Base-by-base conservation (phyloP, 148 eudicot genomes). In the Dianthus caryophyllus region DNA sequence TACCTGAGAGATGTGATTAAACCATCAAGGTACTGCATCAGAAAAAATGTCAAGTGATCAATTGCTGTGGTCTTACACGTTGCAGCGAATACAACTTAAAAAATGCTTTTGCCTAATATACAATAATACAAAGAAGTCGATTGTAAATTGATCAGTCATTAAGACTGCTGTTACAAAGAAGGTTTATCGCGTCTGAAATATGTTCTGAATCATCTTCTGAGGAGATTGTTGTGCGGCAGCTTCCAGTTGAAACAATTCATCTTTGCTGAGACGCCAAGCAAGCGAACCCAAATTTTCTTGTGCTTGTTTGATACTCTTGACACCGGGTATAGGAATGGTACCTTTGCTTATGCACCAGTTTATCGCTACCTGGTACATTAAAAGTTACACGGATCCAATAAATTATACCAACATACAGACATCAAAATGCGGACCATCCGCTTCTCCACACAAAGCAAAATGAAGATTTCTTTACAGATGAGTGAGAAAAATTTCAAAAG, bases 301-400 rank as follows among this genome's bases (percentile, higher is more conserved):
- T 9, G 85, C 89, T 75, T 94, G 98, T 80, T 82, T 81, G 5
- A 90, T 72, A 0, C 87, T 68, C 80, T 90, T 94, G 26, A 94
- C 91, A 64, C 97, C 98, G 2, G 98, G 98, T 60, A 94, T 94
- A 2, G 98, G 98, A 76, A 94, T 74, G 1, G 96, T 80, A 13
- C 92, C 92, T 70, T 83, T 90, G 72, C 90, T 78, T 46, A 94
- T 90, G 82, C 98, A 90, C 98, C 98, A 94, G 73, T 94, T 90
- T 80, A 90, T 84, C 41, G 98, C 98, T 25, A 90, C 91, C 98
- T 93, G 84, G 48, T 22, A 29, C 25, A 30, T 9, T 21, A 33
- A 64, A 57, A n/a, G 33, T 74, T 33, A 24, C 41, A 43, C 55
- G 18, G 8, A 9, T n/a, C 0, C 9, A 4, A 24, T 1, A 52